Base-by-base conservation (phyloP, 305 asterid species). In the Withania somnifera region DNA sequence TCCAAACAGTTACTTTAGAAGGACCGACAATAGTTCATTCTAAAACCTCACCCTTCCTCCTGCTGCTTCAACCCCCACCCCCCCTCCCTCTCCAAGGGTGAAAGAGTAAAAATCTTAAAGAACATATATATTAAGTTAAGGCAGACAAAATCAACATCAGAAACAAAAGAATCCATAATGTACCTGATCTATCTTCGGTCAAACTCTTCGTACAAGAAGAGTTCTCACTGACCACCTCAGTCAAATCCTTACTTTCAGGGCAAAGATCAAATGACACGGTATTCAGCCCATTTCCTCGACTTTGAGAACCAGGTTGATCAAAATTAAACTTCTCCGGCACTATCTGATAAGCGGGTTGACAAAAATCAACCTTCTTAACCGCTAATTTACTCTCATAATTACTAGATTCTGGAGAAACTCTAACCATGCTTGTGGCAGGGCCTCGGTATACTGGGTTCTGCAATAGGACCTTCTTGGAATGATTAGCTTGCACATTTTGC, bases 301-400 rank as follows among this genome's bases (percentile, higher is more conserved):
- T 87, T 58, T 84, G 87, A 80, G 88, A 84, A 61, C 89, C 91
- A 77, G 68, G 81, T 20, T 93, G 84, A 66, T 84, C 84, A 80
- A 85, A 86, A 28, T 82, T 90, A 28, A 88, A 90, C 85, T 87
- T 92, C 54, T 89, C 86, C 0, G 83, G 26, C 11, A 86, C 95
- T 15, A 81, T 52, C 53, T 85, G 88, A 24, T 87, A 79, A 36
- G 86, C 79, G 4, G 95, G 88, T 82, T 88, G 96, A 87, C 91
- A 86, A 83, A 93, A 93, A 83, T 94, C 98, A n/a, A 94, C 97
- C 86, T 92, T 87, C 86, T 93, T 93, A 78, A 91, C 95, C 0
- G 90, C 88, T 1, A 88, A 79, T 83, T 88, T 95, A 71, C 84
- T 87, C 30, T 93, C 97, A 34, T 80, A 82, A 82, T 82, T 78